phyloP scores from a whole-genome alignment of 768 basidiomycete species.

The Tricholoma furcatifolium region DNA sequence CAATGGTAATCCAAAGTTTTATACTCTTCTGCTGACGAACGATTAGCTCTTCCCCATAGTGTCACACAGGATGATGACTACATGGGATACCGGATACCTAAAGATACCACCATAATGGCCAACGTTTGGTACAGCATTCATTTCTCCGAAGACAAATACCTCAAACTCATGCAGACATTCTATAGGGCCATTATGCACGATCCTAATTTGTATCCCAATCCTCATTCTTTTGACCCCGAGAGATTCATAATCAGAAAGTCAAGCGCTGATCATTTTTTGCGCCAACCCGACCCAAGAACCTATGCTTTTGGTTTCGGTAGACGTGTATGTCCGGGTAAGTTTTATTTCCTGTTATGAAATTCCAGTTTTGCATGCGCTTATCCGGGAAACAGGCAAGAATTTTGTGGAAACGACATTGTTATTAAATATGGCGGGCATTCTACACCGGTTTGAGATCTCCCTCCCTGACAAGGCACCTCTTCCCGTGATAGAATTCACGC shows the following conservation, averaged over 20 bases:
- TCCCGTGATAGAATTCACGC: constrained; percentile 25
- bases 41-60: constrained; percentile 39
- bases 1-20: background rate
- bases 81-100: constrained; percentile 42
- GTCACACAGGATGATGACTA: constrained; percentile 45
- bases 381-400: constrained; percentile 25
- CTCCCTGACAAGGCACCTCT: constrained; percentile 14
- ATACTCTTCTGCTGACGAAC: background rate
- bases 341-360: background rate
- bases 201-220: constrained; percentile 36
- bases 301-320: constrained; percentile 34
- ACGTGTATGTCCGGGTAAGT: constrained; percentile 31
- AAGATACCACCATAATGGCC: constrained; percentile 41
- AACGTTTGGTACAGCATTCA: constrained; percentile 40
- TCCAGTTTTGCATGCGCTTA: background rate
- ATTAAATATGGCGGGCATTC: constrained; percentile 30
- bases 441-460: constrained; percentile 26
- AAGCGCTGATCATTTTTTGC: background rate
- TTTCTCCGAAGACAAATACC: background rate
- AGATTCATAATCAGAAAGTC: constrained; percentile 23
- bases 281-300: constrained; percentile 30
- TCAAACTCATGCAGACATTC: no score
- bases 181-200: constrained; percentile 46
- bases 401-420: constrained; percentile 32
- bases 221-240: constrained; percentile 37